Percentiles rank a stretch among this genome's conserved stretches.
Conservation (phyloP, 2,329 filamentous ascomycete species). For the Magnaporthales sp. region DNA sequence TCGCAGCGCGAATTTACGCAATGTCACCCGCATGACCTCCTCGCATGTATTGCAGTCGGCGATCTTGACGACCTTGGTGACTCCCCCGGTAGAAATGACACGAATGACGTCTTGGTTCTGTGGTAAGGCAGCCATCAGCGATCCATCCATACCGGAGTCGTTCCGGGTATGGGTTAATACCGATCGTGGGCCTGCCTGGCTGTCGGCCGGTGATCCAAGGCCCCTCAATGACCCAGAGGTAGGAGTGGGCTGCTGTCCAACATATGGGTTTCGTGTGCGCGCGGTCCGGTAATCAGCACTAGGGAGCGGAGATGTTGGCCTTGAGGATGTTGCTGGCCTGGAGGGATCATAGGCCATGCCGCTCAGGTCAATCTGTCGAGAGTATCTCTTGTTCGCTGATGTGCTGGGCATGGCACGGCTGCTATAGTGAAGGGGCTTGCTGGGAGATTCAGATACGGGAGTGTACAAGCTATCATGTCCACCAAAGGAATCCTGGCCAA, state of each 20-base stretch:
- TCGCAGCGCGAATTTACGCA: slow-evolving; percentile 79
- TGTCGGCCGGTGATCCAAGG: slow-evolving; percentile 55
- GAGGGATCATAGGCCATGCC: slow-evolving; percentile 32
- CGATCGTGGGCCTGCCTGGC: slow-evolving; percentile 48
- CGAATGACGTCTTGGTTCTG: slow-evolving; percentile 82
- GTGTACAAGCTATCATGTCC: slow-evolving; percentile 60
- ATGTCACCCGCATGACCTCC: slow-evolving; percentile 81
- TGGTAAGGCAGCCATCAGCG: slow-evolving; percentile 78
- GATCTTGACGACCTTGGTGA: slow-evolving; percentile 90
- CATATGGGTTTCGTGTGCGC: slow-evolving; percentile 47
- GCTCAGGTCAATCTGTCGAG: slow-evolving; percentile 45
- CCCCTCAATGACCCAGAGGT: slow-evolving; percentile 39
- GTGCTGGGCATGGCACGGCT: slow-evolving; percentile 34
- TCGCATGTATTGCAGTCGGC: slow-evolving; percentile 85
- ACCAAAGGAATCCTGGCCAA: slow-evolving; percentile 68
- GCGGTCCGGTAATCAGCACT: slow-evolving; percentile 46
- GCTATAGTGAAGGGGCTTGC: slow-evolving; percentile 44
- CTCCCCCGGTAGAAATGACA: slow-evolving; percentile 84
- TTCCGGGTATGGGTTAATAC: slow-evolving; percentile 65
- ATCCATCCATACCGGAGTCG: slow-evolving; percentile 76
- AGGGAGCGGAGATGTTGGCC: slow-evolving; percentile 60
- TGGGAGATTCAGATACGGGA: slow-evolving; percentile 56
- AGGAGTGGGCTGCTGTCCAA: slow-evolving; percentile 25
- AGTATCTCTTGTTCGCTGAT: slow-evolving; percentile 54
- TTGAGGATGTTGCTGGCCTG: slow-evolving; percentile 48